phyloP scores from a whole-genome alignment of 306 rosid species.

The Trifolium repens region DNA sequence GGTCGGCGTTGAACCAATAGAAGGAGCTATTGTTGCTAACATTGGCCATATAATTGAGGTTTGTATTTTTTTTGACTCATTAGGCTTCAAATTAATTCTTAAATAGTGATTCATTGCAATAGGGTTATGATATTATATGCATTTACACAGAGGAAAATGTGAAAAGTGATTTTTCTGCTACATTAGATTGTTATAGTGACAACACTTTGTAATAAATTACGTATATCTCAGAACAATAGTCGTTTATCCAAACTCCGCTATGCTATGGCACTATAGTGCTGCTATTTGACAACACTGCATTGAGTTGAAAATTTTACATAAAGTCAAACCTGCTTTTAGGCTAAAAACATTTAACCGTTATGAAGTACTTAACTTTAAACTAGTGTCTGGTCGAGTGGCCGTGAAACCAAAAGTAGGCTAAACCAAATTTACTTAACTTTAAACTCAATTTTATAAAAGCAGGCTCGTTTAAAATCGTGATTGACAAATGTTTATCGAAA shows the following conservation, averaged over 20 bases:
- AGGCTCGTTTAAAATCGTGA: not conserved
- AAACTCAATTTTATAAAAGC: too few relatives aligned
- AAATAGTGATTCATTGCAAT: constrained; percentile 5
- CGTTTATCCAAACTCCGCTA: not conserved
- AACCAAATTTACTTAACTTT: not conserved
- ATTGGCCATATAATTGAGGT: constrained; percentile 58
- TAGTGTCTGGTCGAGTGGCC: not conserved
- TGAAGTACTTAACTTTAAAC: too few relatives aligned
- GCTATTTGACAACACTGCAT: not conserved
- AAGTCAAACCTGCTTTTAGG: not conserved
- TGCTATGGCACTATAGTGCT: not conserved
- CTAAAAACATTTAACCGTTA: not conserved
- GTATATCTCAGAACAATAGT: not conserved
- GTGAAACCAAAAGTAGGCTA: not conserved
- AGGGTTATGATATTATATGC: not conserved
- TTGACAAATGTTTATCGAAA: not conserved
- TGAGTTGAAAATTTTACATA: not conserved
- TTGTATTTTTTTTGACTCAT: constrained; percentile 14
- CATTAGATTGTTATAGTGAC: not conserved
- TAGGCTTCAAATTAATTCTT: not conserved
- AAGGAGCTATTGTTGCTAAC: constrained; percentile 54
- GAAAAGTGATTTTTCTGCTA: not conserved
- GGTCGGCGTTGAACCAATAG: constrained; percentile 51
- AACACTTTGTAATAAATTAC: too few relatives aligned
- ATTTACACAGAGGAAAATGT: not conserved